Conservation (phyloP, 75 land plant genomes). For the Cunninghamia lanceolata region DNA sequence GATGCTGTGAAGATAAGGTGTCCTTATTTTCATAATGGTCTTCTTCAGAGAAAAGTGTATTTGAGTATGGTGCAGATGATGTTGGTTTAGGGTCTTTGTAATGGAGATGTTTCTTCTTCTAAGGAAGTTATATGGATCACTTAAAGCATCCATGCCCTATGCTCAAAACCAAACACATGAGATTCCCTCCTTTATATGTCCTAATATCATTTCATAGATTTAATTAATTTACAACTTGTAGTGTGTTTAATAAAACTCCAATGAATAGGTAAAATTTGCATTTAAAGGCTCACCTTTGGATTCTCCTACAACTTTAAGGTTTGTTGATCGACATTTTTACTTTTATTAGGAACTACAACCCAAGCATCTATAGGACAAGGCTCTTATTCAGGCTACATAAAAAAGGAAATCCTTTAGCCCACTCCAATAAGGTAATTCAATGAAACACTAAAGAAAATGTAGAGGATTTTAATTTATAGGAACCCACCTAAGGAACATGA, state of each 20-base stretch:
- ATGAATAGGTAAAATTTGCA: not conserved
- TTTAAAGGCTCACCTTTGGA: slow-evolving; percentile 70
- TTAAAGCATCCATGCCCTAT: too few species aligned
- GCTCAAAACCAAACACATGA: too few species aligned
- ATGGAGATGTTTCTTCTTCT: too few species aligned
- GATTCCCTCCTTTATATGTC: too few species aligned
- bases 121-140: too few species aligned
- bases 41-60: too few species aligned
- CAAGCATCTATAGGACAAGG: slow-evolving; percentile 97
- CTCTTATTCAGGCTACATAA: slow-evolving; percentile 85
- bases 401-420: not conserved
- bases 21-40: too few species aligned
- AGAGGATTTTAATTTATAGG: not conserved
- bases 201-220: not conserved
- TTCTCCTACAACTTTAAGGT: slow-evolving; percentile 96
- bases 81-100: too few species aligned
- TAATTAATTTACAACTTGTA: not conserved
- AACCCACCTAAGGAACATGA: slow-evolving; percentile 80
- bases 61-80: too few species aligned
- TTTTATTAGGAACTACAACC: slow-evolving; percentile 86
- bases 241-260: not conserved
- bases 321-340: slow-evolving; percentile 97
- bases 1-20: too few species aligned
- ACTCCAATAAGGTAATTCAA: not conserved
- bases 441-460: not conserved